Base-by-base conservation (phyloP, 176 grass and related monocot genomes). In the Carex scoparia region DNA sequence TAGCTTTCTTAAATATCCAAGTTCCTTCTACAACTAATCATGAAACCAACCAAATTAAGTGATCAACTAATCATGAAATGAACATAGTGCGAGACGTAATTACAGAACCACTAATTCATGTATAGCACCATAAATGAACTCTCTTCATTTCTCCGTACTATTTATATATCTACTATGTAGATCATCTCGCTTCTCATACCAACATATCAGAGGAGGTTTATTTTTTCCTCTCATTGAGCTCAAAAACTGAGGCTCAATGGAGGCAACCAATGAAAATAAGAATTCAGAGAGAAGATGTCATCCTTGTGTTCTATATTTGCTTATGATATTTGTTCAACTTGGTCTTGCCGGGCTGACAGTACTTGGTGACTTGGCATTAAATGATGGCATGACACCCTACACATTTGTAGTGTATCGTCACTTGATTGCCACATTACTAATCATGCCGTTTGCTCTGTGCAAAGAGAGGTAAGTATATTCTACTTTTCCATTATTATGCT, bases 361-460 rank as follows among this genome's bases (percentile, higher is more conserved):
- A 67, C 61, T 69, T 23, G 71, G 60, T 28, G 76, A 86, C 60
- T 59, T 86, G 61, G 85, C 74, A 66, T 79, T 86, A 12, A 81
- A 59, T 86, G 85, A 63, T 79, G 85, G 85, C 18, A 86, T 86
- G 85, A 81, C 57, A 65, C 72, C 85, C 35, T 81, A 65, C 76
- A 86, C 74, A 16, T 86, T 86, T 59, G 85, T 86, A 51, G 85
- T 86, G 37, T 86, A 86, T 18, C 59, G 75, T 35, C 85, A 86
- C 56, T 28, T 86, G 5, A 78, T 86, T 69, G 75, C 85, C 5
- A 19, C 75, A 40, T 14, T 86, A 12, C 15, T 86, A 31, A 69
- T 86, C 46, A 65, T 74, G 51, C 85, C 85, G 7, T 86, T 86
- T 71, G 85, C 73, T 86, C 76, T 78, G 60, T 55, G 42, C 37